A percentile compares a stretch with the other conserved stretches of the same genome.
phyloP scores from a whole-genome alignment of 345 rosid genomes.

The Sisymbrium altissimum region DNA sequence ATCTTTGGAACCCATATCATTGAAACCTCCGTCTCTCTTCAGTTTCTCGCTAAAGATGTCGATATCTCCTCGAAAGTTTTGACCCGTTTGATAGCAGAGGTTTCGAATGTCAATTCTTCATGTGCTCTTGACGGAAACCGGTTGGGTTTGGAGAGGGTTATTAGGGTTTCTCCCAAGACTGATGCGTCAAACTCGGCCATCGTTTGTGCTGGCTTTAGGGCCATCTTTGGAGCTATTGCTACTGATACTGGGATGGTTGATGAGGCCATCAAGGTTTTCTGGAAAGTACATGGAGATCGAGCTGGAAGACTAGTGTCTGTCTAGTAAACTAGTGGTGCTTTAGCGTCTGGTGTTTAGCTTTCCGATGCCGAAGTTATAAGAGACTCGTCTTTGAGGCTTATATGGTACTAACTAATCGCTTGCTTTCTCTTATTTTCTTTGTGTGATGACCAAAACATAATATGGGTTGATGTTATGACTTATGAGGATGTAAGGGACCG shows the following conservation, averaged over 20 bases:
- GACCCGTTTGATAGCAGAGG: conserved; percentile 34
- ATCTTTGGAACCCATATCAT: conserved; percentile 55
- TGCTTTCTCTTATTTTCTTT: not conserved
- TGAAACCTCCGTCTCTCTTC: conserved; percentile 44
- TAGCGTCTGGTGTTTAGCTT: not conserved
- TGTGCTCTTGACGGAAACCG: conserved; percentile 59
- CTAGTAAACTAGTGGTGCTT: conserved; percentile 19
- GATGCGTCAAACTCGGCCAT: conserved; percentile 41
- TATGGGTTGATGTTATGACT: not conserved
- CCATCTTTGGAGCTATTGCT: conserved; percentile 73
- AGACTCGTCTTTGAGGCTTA: not conserved
- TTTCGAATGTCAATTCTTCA: conserved; percentile 47
- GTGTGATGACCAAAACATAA: not conserved
- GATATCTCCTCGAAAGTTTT: conserved; percentile 54
- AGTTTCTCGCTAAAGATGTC: conserved; percentile 36
- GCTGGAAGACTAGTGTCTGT: conserved; percentile 33
- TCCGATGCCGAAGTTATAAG: conserved; percentile 5
- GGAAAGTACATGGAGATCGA: conserved; percentile 44
- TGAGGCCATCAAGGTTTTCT: conserved; percentile 48
- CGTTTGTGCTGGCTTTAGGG: conserved; percentile 59
- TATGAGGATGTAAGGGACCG: not conserved
- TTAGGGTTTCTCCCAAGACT: conserved; percentile 59
- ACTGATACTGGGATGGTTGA: conserved; percentile 45
- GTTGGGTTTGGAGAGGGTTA: conserved; percentile 50
- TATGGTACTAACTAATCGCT: not conserved